Base-by-base conservation (phyloP, 768 basidiomycete species). In the Mycena albidolilacea region DNA sequence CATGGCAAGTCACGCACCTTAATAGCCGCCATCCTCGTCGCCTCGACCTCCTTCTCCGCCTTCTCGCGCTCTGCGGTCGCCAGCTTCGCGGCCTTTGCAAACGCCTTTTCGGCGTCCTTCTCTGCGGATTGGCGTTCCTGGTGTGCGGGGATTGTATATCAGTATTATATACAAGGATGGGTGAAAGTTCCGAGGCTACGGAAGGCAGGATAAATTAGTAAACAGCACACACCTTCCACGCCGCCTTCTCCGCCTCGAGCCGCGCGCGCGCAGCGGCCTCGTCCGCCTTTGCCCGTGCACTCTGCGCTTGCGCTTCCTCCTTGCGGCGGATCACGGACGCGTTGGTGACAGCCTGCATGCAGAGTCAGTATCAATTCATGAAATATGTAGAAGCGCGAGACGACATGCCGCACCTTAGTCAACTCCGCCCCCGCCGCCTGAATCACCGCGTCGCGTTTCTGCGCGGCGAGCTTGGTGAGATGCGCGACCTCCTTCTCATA, bases 371-470 rank as follows among this genome's bases (percentile, higher is more conserved):
- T 3, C 2, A 17, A 21, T 19, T 44, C 15, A n/a, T 23, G 23
- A 23, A 23, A 23, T 23, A 23, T 23, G 23, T 23, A 23, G 23
- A 23, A 23, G 23, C 23, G 23, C 23, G 23, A 23, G 23, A 23
- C 23, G 23, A 2, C 23, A 23, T 2, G 23, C 11, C 12, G 12
- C 14, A 71, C 70, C 70, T 71, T 71, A 48, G 38, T 66, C 39
- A 71, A 38, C 21, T 65, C 64, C 38, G 59, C 70, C 41, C 66
- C 71, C 3, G 71, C 71, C 21, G 64, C 19, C 66, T 68, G 58
- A 23, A 72, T 72, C 54, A 65, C 71, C 19, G 67, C 62, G 66
- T 72, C 71, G n/a, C 71, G 43, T 66, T 72, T 72, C 62, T 68
- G 71, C 54, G 66, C 65, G 1, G 71, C 71, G 21, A 72, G 41